These are phyloP conservation scores for Beauveria pseudobassiana DNA, from an alignment of 2,329 filamentous ascomycete species.

Conservation along the genomic window DNA sequence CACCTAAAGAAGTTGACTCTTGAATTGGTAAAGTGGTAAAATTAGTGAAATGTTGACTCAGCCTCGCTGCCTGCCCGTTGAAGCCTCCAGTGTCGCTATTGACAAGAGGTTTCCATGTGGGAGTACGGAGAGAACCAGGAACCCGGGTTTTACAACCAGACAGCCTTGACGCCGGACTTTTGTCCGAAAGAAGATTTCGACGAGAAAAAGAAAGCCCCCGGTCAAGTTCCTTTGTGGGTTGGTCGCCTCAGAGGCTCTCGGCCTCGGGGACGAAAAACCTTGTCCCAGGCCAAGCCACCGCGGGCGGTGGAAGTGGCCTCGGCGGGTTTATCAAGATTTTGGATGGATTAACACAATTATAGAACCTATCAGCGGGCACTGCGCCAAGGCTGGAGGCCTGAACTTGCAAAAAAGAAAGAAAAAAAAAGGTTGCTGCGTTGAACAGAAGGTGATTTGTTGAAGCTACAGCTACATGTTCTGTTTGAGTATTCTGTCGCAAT, in stretches of 20 bases:
- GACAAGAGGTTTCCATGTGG: too few species aligned
- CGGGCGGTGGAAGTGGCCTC: not conserved
- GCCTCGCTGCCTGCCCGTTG: too few species aligned
- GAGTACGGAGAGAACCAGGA: too few species aligned
- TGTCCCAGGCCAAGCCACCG: not conserved
- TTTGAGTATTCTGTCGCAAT: too few species aligned
- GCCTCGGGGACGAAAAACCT: not conserved
- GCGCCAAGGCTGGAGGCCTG: not conserved
- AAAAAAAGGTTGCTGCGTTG: too few species aligned
- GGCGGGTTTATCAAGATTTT: not conserved
- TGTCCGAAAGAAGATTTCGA: not conserved
- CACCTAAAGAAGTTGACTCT: too few species aligned
- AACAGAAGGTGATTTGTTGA: not conserved
- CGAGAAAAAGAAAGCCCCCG: not conserved
- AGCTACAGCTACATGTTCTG: not conserved
- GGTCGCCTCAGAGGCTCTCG: not conserved
- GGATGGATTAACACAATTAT: too few species aligned
- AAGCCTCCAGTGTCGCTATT: too few species aligned
- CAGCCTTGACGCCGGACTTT: not conserved
- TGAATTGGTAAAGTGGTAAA: too few species aligned
- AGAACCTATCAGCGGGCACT: not conserved
- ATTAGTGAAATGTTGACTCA: too few species aligned
- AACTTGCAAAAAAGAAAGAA: too few species aligned
- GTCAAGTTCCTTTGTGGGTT: not conserved
- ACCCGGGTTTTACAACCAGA: not conserved